These are phyloP conservation scores for Phialophora expanda DNA, from an alignment of 2,329 filamentous ascomycete genomes.

Conservation along the genomic window DNA sequence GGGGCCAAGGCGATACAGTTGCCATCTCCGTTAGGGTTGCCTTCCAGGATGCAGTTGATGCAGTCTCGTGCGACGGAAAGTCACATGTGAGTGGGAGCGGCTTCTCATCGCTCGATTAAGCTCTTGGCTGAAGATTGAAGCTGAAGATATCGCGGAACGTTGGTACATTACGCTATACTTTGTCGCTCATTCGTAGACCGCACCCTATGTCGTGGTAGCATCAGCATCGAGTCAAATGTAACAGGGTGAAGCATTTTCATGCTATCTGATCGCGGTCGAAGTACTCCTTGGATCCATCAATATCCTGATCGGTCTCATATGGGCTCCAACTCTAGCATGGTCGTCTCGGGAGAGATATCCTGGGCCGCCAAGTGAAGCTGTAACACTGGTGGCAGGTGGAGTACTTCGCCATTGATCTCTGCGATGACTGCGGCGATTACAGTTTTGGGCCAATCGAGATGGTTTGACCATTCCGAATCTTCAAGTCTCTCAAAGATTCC, in stretches of 20 bases:
- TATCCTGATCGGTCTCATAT: conserved; percentile 1
- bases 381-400: conserved; percentile 33
- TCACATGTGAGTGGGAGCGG: neutral
- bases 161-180: neutral
- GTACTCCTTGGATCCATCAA: neutral
- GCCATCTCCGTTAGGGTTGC: neutral
- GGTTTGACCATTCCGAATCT: conserved; percentile 39
- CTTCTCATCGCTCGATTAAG: neutral
- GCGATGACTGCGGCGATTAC: conserved; percentile 33
- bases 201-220: neutral
- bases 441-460: conserved; percentile 33
- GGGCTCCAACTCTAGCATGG: conserved; percentile 21
- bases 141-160: neutral
- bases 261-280: neutral
- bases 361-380: conserved; percentile 29
- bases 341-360: conserved; percentile 28
- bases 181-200: neutral
- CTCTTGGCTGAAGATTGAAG: no score
- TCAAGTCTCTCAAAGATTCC: conserved; percentile 43
- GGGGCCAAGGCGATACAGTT: neutral
- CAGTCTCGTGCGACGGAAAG: neutral
- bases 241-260: neutral
- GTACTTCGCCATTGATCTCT: conserved; percentile 34
- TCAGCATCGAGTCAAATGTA: neutral
- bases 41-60: neutral